Base-by-base conservation (phyloP, 345 rosid genomes). In the Triadica sebifera region DNA sequence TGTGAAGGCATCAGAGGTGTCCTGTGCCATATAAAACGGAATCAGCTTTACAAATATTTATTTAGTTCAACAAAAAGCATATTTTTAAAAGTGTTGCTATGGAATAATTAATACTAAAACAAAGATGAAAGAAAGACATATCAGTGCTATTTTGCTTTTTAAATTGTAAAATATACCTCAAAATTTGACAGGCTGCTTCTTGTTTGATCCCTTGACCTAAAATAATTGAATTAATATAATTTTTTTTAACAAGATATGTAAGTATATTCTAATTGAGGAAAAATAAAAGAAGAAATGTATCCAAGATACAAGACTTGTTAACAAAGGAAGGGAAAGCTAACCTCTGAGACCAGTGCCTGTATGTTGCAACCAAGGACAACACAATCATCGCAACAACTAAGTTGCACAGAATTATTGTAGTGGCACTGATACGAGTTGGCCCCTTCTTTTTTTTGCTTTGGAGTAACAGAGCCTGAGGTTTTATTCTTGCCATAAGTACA, bases 391-490 rank as follows among this genome's bases (percentile, higher is more conserved):
- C 87, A 56, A 83, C 78, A 47, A 86, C 70, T 58, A 90, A 78
- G 74, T 84, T 81, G 79, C 90, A 87, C 6, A 84, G 55, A 9
- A 90, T 56, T 50, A 89, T 84, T 1, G 90, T 84, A 0, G 92
- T 82, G 75, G 83, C 65, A 77, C 95, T 89, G 60, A 89, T 75
- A 0, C 89, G 91, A 71, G 88, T 85, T 0, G 92, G 93, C 53
- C 79, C 86, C 79, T 89, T 90, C 88, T 92, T 92, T 89, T 81
- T 90, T 86, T 90, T 92, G 85, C 95, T 92, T 81, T 90, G 95
- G 77, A 83, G 81, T 47, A 92, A 76, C 66, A 92, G 83, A 70
- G 95, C 89, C 79, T 89, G 97, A 66, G 97, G 97, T 72, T 90
- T 90, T 70, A 92, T 92, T 79, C 90, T 88, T 45, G 97, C 97